These are phyloP conservation scores for Citrus medica DNA, from an alignment of 345 rosid species.

Conservation along the genomic window DNA sequence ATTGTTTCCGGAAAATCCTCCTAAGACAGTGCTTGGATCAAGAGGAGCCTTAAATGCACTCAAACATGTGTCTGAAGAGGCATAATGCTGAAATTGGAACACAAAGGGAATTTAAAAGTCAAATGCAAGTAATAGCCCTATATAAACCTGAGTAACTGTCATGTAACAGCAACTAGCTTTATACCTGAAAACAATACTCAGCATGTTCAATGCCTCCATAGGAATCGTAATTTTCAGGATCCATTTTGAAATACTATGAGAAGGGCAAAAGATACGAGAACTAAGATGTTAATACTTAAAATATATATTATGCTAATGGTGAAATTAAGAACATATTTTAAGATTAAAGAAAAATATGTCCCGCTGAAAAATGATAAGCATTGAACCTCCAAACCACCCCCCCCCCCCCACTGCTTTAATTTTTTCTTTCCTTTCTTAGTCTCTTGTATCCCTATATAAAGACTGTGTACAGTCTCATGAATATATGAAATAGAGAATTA, in stretches of 20 bases:
- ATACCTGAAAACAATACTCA: conserved; percentile 92
- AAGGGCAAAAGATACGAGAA: conserved; percentile 11
- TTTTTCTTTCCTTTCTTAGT: too few species aligned
- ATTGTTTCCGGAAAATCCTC: conserved; percentile 86
- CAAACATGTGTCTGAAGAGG: conserved; percentile 75
- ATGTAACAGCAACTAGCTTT: conserved; percentile 5
- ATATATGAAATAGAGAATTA: too few species aligned
- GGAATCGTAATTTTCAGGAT: conserved; percentile 55
- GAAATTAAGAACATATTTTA: background rate
- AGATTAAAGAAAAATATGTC: background rate
- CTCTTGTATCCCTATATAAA: too few species aligned
- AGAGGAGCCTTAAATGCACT: conserved; percentile 96
- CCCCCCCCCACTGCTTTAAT: too few species aligned
- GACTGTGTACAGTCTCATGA: too few species aligned
- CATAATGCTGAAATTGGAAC: conserved; percentile 65
- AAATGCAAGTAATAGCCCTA: background rate
- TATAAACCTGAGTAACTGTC: background rate
- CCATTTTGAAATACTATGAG: conserved; percentile 85
- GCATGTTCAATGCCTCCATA: conserved; percentile 83
- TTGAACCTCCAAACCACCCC: background rate
- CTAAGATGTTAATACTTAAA: conserved; percentile 13
- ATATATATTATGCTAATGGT: background rate
- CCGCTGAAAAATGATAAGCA: background rate
- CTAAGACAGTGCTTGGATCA: conserved; percentile 93
- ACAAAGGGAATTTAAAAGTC: conserved; percentile 3